Evolutionary conservation across 208 protist species (phyloP).

Genomic region (Acanthamoeba castellanii): DNA sequence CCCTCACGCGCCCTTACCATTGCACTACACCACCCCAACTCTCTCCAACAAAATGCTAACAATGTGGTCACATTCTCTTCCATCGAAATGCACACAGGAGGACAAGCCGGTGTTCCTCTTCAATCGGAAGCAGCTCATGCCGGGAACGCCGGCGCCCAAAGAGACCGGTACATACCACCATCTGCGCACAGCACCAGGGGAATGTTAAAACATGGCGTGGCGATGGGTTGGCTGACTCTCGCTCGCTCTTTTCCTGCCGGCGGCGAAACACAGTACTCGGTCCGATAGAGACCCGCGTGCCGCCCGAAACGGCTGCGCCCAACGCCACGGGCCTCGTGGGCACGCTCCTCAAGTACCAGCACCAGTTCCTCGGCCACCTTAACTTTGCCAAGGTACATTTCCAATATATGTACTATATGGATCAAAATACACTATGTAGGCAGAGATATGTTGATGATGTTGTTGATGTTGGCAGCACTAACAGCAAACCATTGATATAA

Average conservation of each 20-base stretch:
- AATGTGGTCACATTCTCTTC: background rate
- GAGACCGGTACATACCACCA: constrained; percentile 38
- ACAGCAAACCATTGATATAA: background rate
- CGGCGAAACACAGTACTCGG: background rate
- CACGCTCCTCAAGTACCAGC: constrained; percentile 34
- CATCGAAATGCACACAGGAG: background rate
- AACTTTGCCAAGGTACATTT: constrained; percentile 48
- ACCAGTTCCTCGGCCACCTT: constrained; percentile 41
- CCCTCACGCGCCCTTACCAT: background rate
- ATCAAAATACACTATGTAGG: background rate
- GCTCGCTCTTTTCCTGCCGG: background rate
- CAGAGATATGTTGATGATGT: background rate
- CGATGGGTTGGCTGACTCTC: background rate
- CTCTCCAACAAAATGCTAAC: background rate
- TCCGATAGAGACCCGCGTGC: background rate
- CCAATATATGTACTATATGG: background rate
- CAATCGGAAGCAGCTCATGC: background rate
- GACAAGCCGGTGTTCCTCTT: constrained; percentile 55
- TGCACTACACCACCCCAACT: background rate
- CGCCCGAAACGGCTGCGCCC: background rate
- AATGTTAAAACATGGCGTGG: background rate
- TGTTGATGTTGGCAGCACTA: background rate
- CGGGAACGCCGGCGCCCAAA: background rate
- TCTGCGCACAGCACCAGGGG: too few species aligned
- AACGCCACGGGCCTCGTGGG: background rate